phyloP scores from a whole-genome alignment of 1,139 yeast species.

The Candida albicans region DNA sequence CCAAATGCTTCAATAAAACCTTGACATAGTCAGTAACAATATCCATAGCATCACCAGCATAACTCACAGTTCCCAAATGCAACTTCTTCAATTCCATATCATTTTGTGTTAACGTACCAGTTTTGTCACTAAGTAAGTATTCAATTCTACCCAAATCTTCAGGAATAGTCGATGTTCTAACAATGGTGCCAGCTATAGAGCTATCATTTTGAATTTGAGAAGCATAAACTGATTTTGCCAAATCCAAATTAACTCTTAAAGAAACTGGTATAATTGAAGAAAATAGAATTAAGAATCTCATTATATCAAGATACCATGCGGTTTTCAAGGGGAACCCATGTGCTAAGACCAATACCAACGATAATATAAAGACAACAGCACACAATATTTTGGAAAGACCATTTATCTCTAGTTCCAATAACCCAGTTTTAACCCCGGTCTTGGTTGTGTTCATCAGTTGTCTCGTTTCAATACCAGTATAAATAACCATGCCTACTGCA shows the following conservation, averaged over 20 bases:
- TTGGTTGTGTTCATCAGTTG: constrained; percentile 91
- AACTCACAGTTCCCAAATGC: constrained; percentile 89
- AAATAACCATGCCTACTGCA: constrained; percentile 82
- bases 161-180: constrained; percentile 95
- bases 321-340: constrained; percentile 66
- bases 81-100: constrained; percentile 96
- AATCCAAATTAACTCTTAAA: constrained; percentile 86
- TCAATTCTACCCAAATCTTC: constrained; percentile 97
- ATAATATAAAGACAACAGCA: constrained; percentile 76
- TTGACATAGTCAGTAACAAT: constrained; percentile 73
- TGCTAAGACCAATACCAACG: constrained; percentile 73
- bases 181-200: constrained; percentile 82
- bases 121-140: constrained; percentile 87
- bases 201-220: constrained; percentile 88
- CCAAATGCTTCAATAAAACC: constrained; percentile 23
- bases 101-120: constrained; percentile 96
- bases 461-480: constrained; percentile 91
- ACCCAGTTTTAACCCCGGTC: constrained; percentile 88
- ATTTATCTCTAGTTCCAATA: constrained; percentile 89
- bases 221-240: constrained; percentile 95
- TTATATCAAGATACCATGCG: constrained; percentile 84
- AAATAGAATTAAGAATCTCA: constrained; percentile 87
- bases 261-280: constrained; percentile 97
- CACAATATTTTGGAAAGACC: constrained; percentile 85
- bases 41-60: constrained; percentile 90